These are phyloP conservation scores for Amanita polypyramis DNA, from an alignment of 768 basidiomycete species.

Conservation along the genomic window DNA sequence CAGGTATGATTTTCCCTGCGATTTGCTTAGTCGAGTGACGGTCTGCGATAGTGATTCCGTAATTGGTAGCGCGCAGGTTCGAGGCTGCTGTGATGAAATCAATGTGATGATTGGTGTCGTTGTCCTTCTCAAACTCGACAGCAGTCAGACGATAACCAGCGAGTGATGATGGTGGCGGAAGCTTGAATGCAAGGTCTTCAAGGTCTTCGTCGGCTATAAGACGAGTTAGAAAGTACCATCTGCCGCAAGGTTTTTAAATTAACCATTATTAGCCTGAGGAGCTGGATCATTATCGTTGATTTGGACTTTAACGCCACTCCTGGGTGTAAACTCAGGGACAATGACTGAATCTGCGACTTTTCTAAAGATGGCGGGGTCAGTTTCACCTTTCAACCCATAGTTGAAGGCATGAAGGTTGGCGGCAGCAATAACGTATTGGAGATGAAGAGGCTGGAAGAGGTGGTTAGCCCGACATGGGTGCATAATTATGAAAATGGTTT, in stretches of 20 bases:
- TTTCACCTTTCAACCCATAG: constrained; percentile 90
- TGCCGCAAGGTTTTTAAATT: constrained; percentile 8
- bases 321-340: constrained; percentile 91
- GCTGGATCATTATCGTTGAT: constrained; percentile 88
- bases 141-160: constrained; percentile 94
- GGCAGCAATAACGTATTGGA: constrained; percentile 83
- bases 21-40: constrained; percentile 94
- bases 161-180: constrained; percentile 85
- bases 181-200: constrained; percentile 46
- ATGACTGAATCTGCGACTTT: constrained; percentile 75
- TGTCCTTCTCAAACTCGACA: constrained; percentile 98
- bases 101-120: constrained; percentile 96
- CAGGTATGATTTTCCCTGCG: constrained; percentile 98
- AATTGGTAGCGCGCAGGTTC: constrained; percentile 93
- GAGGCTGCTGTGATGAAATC: constrained; percentile 98
- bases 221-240: constrained; percentile 9
- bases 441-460: constrained; percentile 58
- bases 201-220: constrained; percentile 36
- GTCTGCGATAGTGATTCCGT: constrained; percentile 79
- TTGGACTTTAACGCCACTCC: constrained; percentile 86
- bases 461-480: constrained; percentile 8
- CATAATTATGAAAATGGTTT: constrained; percentile 9
- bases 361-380: constrained; percentile 68
- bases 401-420: constrained; percentile 98
- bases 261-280: constrained; percentile 38